A percentile compares a stretch with the other conserved stretches of the same genome.
These are phyloP conservation scores for Lichina pygmaea DNA, from an alignment of 495 filamentous ascomycete genomes.

Conservation along the genomic window DNA sequence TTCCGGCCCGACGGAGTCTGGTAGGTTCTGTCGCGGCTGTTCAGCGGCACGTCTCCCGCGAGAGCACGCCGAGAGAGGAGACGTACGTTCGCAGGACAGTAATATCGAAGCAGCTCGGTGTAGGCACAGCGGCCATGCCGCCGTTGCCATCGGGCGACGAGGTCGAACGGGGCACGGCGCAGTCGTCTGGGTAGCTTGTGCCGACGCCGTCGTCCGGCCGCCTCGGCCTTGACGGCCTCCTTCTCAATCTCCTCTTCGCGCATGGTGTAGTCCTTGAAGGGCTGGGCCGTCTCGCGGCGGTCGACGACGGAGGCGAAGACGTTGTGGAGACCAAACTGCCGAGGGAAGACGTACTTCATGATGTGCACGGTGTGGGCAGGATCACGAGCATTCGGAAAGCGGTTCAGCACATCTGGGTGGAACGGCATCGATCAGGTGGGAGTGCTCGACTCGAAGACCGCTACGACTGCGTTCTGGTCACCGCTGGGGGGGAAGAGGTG, in stretches of 20 bases:
- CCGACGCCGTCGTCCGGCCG: slow-evolving; percentile 8
- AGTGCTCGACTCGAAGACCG: background rate
- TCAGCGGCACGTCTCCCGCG: too few species aligned
- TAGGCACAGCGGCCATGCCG: slow-evolving; percentile 55
- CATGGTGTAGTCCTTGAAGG: slow-evolving; percentile 56
- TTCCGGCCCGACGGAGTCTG: too few species aligned
- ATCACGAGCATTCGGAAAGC: slow-evolving; percentile 25
- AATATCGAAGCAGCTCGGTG: slow-evolving; percentile 41
- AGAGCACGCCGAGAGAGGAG: background rate
- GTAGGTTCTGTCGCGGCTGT: too few species aligned
- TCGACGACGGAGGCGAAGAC: slow-evolving; percentile 53
- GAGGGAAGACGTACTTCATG: slow-evolving; percentile 82
- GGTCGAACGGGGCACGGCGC: slow-evolving; percentile 25
- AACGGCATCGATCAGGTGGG: too few species aligned
- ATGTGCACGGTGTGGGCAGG: slow-evolving; percentile 36
- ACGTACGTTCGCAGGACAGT: slow-evolving; percentile 30
- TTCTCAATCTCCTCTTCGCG: slow-evolving; percentile 56
- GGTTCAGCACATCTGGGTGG: slow-evolving; percentile 55
- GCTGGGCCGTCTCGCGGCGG: slow-evolving; percentile 31
- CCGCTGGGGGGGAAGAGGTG: slow-evolving; percentile 1
- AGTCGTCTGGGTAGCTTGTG: slow-evolving; percentile 43
- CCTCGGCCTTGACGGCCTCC: slow-evolving; percentile 4
- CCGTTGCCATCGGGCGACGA: slow-evolving; percentile 42
- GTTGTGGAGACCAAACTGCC: slow-evolving; percentile 75
- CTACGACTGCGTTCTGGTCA: background rate